Conservation (phyloP, 2,329 filamentous ascomycete genomes). For the Dactylellina drechsleri region DNA sequence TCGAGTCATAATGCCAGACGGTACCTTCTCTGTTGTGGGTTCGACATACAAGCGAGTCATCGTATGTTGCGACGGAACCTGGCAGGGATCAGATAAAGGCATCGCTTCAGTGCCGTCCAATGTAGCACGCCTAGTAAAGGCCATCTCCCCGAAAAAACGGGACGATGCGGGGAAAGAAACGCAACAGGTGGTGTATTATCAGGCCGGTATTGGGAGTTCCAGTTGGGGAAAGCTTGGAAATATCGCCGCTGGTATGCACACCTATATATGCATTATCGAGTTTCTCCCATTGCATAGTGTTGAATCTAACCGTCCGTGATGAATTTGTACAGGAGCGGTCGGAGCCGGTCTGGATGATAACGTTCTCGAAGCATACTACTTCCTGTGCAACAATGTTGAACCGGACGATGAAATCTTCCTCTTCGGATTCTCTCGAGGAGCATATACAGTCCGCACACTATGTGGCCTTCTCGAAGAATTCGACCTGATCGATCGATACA, state of each 20-base stretch:
- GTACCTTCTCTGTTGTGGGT: constrained; percentile 17
- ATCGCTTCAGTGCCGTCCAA: constrained; percentile 40
- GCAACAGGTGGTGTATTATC: constrained; percentile 48
- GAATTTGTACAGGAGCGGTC: constrained; percentile 54
- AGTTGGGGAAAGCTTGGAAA: constrained; percentile 60
- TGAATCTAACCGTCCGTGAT: not conserved
- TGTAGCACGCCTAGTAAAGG: constrained; percentile 47
- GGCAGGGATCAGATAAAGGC: constrained; percentile 51
- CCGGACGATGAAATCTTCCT: constrained; percentile 68
- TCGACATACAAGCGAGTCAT: constrained; percentile 48
- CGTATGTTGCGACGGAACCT: constrained; percentile 53
- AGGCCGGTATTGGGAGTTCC: constrained; percentile 41
- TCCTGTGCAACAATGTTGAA: constrained; percentile 71
- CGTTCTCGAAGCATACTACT: constrained; percentile 72
- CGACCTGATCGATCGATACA: constrained; percentile 52
- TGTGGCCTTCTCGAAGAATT: constrained; percentile 46
- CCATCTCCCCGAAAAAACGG: constrained; percentile 37
- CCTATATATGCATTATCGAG: not conserved
- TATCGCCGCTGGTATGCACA: constrained; percentile 56
- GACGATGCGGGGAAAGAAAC: constrained; percentile 30
- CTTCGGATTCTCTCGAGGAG: constrained; percentile 48
- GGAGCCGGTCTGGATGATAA: constrained; percentile 60
- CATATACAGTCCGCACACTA: constrained; percentile 44
- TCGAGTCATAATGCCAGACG: constrained; percentile 25
- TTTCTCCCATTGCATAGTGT: not conserved